Evolutionary conservation across 2,329 filamentous ascomycete genomes (phyloP).

Genomic region (Clarireedia hainanense): DNA sequence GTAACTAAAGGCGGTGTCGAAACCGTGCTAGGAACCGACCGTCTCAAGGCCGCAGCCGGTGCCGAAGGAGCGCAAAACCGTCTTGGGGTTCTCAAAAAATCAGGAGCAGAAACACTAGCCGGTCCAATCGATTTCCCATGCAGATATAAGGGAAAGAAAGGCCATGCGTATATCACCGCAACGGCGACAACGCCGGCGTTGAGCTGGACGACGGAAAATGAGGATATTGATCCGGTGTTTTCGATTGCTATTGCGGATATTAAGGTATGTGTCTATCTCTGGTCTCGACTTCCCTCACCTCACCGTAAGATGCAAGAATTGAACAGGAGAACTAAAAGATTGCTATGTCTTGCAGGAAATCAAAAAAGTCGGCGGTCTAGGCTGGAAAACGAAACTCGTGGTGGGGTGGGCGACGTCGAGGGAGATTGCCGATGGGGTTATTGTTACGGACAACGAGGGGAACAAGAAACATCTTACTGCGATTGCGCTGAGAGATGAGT

Average conservation of each 20-base stretch:
- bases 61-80: slow-evolving; percentile 59
- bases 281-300: neutral
- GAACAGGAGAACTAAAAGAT: neutral
- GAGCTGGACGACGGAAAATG: slow-evolving; percentile 35
- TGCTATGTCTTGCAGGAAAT: slow-evolving; percentile 41
- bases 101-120: slow-evolving; percentile 37
- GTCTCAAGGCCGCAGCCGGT: slow-evolving; percentile 50
- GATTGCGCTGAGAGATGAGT: slow-evolving; percentile 62
- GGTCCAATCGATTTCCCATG: slow-evolving; percentile 74
- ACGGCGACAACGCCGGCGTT: slow-evolving; percentile 61
- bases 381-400: slow-evolving; percentile 78
- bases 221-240: slow-evolving; percentile 55
- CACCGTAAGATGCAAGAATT: no score
- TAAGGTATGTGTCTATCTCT: slow-evolving; percentile 16
- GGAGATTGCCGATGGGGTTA: slow-evolving; percentile 62
- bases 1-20: slow-evolving; percentile 57
- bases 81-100: slow-evolving; percentile 54
- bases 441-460: slow-evolving; percentile 40
- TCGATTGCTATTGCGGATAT: slow-evolving; percentile 65
- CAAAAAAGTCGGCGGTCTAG: slow-evolving; percentile 72
- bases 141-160: slow-evolving; percentile 62
- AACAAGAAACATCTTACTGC: slow-evolving; percentile 59
- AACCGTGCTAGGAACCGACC: slow-evolving; percentile 63
- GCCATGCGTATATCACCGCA: slow-evolving; percentile 62
- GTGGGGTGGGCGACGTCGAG: slow-evolving; percentile 71